phyloP scores from a whole-genome alignment of 2,329 filamentous ascomycete genomes.

The Aspergillus persii region DNA sequence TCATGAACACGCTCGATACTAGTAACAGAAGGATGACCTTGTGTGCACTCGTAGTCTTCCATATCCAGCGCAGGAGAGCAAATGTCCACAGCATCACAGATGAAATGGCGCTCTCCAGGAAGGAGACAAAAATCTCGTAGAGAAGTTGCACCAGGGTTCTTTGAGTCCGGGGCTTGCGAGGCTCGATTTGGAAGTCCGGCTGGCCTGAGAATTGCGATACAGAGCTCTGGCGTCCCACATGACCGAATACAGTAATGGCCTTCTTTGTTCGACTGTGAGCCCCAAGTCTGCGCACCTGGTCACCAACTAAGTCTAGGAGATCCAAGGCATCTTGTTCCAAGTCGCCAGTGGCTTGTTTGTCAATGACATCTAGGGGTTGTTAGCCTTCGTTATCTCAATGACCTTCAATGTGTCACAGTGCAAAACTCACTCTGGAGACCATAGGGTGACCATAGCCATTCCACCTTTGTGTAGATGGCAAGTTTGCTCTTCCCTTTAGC shows the following conservation, averaged over 20 bases:
- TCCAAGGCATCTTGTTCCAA: slow-evolving; percentile 49
- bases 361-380: slow-evolving; percentile 47
- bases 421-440: slow-evolving; percentile 43
- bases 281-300: slow-evolving; percentile 48
- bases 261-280: slow-evolving; percentile 49
- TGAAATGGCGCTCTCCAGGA: slow-evolving; percentile 71
- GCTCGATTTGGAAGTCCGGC: slow-evolving; percentile 32
- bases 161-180: slow-evolving; percentile 58
- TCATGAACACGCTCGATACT: slow-evolving; percentile 66
- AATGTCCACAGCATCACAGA: slow-evolving; percentile 76
- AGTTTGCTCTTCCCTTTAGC: slow-evolving; percentile 91
- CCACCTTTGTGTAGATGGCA: slow-evolving; percentile 81
- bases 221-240: slow-evolving; percentile 45
- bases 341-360: slow-evolving; percentile 70
- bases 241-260: slow-evolving; percentile 49
- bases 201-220: slow-evolving; percentile 39
- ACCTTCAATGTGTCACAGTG: not conserved
- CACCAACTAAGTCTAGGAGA: slow-evolving; percentile 49
- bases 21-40: slow-evolving; percentile 70
- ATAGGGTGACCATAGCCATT: slow-evolving; percentile 70
- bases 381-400: not conserved
- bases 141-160: slow-evolving; percentile 67
- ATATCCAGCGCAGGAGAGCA: slow-evolving; percentile 62
- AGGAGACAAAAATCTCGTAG: slow-evolving; percentile 68
- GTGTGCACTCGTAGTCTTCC: slow-evolving; percentile 69